phyloP scores from a whole-genome alignment of 1,139 yeast species.

The Geotrichum phurueaensis region DNA sequence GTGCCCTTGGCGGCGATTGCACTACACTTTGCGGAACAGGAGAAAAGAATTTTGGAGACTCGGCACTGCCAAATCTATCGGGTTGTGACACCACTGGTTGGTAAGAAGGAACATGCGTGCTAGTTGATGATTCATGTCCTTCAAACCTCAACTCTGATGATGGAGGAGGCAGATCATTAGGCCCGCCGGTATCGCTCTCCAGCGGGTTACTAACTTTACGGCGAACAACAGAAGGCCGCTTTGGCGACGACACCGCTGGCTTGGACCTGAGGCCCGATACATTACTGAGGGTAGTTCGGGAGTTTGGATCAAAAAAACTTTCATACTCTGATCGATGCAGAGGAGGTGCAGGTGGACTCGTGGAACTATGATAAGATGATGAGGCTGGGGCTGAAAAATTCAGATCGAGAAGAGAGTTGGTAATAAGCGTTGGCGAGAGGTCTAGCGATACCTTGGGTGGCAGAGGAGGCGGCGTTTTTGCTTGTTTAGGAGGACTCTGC shows the following conservation, averaged over 20 bases:
- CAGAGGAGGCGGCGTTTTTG: slow-evolving; percentile 12
- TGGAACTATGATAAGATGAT: neutral
- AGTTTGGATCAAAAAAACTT: slow-evolving; percentile 5
- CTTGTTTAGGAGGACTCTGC: neutral
- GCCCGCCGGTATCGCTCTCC: neutral
- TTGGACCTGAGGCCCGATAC: neutral
- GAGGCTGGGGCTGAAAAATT: neutral
- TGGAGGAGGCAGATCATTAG: neutral
- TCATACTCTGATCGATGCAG: slow-evolving; percentile 5
- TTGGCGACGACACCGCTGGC: neutral
- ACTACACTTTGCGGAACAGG: neutral
- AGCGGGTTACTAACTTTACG: slow-evolving; percentile 12
- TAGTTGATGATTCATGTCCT: neutral
- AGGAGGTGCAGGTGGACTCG: slow-evolving; percentile 1
- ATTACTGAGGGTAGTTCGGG: neutral
- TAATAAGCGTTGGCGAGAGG: neutral
- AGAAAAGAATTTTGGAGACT: neutral
- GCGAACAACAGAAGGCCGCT: slow-evolving; percentile 8
- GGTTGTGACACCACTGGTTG: neutral
- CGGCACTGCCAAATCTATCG: neutral
- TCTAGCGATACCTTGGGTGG: slow-evolving; percentile 15
- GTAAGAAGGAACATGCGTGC: neutral
- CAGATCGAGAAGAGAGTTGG: slow-evolving; percentile 6
- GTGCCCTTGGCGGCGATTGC: neutral
- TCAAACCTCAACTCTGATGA: neutral